These are phyloP conservation scores for Limtongozyma cylindracea DNA, from an alignment of 805 yeast species.

Conservation along the genomic window DNA sequence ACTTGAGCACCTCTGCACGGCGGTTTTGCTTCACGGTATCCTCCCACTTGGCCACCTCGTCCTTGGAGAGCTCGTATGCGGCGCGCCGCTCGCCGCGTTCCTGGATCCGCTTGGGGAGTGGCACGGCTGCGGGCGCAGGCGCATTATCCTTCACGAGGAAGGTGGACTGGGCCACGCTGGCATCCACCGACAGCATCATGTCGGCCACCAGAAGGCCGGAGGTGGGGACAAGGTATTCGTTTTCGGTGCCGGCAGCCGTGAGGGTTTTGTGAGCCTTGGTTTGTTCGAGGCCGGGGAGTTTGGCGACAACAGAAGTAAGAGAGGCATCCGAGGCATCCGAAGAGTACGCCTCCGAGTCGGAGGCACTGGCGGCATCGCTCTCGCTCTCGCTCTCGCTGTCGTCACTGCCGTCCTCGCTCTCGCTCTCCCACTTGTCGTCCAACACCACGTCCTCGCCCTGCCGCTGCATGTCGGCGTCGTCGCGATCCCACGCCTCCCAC, in stretches of 20 bases:
- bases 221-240: constrained; percentile 16
- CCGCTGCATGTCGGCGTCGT: constrained; percentile 19
- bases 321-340: too few relatives aligned
- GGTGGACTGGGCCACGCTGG: constrained; percentile 21
- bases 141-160: constrained; percentile 14
- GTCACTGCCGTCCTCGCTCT: too few relatives aligned
- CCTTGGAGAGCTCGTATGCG: constrained; percentile 73
- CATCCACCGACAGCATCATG: constrained; percentile 45
- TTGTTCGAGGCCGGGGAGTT: too few relatives aligned
- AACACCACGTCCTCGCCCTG: too few relatives aligned
- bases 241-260: too few relatives aligned
- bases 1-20: constrained; percentile 62
- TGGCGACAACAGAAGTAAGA: too few relatives aligned
- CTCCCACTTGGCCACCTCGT: constrained; percentile 73
- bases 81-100: constrained; percentile 68
- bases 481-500: constrained; percentile 79
- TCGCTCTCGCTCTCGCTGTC: too few relatives aligned
- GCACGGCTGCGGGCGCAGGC: constrained; percentile 34
- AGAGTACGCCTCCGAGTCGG: too few relatives aligned
- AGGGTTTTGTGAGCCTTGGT: too few relatives aligned
- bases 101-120: constrained; percentile 70
- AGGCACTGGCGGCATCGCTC: too few relatives aligned
- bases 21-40: constrained; percentile 60
- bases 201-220: constrained; percentile 40
- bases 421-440: too few relatives aligned